phyloP scores from a whole-genome alignment of 768 basidiomycete species.

The Strobilomyces confusus region DNA sequence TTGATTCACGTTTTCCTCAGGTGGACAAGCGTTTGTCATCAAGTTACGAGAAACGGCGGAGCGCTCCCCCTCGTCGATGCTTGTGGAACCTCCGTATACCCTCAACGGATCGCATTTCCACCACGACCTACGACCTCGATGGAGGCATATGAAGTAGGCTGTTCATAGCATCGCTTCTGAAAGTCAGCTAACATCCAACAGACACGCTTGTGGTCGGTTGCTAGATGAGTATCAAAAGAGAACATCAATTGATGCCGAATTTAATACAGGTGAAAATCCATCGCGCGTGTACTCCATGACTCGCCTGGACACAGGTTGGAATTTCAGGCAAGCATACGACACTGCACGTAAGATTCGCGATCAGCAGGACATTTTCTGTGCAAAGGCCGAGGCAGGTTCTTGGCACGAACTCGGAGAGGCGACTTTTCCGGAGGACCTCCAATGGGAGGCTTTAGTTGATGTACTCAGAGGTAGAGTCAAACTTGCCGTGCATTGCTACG shows the following conservation, averaged over 20 bases:
- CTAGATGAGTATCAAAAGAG: not conserved
- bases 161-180: not conserved
- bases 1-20: constrained; percentile 14
- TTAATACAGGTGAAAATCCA: constrained; percentile 30
- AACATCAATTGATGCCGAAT: not conserved
- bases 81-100: constrained; percentile 49
- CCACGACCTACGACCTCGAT: constrained; percentile 17
- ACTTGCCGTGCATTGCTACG: constrained; percentile 36
- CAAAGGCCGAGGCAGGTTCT: constrained; percentile 46
- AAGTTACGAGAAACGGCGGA: constrained; percentile 47
- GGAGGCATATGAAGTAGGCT: constrained; percentile 29
- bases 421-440: constrained; percentile 54
- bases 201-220: constrained; percentile 41
- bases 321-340: constrained; percentile 74
- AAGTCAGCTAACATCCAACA: constrained; percentile 6
- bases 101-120: constrained; percentile 27
- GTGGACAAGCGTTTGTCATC: constrained; percentile 49
- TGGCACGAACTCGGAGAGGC: constrained; percentile 35
- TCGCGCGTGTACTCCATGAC: constrained; percentile 40
- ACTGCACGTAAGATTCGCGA: constrained; percentile 65
- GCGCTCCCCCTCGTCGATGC: constrained; percentile 43
- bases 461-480: constrained; percentile 76
- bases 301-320: constrained; percentile 79
- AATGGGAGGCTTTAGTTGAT: constrained; percentile 79
- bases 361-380: constrained; percentile 70